Percentiles rank a stretch among this genome's conserved stretches.
phyloP scores from a whole-genome alignment of 2,329 filamentous ascomycete genomes.

The Venturia aucupariae region DNA sequence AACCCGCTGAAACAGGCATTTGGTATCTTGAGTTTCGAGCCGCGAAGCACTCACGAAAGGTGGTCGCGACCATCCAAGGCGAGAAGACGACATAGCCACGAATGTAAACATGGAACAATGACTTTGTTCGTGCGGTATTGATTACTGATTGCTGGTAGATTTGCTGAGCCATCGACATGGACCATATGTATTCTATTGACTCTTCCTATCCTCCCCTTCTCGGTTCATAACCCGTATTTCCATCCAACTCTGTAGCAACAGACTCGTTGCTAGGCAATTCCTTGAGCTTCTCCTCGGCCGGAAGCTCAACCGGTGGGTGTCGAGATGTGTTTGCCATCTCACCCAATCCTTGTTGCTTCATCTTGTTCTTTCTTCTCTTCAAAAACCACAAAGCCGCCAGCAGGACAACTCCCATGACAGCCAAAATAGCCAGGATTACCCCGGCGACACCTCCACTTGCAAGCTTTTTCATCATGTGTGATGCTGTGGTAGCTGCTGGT shows the following conservation, averaged over 20 bases:
- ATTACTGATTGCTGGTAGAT: too few species aligned
- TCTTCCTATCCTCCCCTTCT: not conserved
- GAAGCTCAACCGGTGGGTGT: not conserved
- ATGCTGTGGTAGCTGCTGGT: not conserved
- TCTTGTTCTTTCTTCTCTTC: not conserved
- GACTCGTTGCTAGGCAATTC: not conserved
- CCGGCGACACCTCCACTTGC: not conserved
- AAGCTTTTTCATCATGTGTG: not conserved
- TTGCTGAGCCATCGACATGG: not conserved
- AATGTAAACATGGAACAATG: not conserved
- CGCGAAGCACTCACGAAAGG: conserved; percentile 64
- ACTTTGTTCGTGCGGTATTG: too few species aligned
- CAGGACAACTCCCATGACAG: not conserved
- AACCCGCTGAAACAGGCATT: conserved; percentile 42
- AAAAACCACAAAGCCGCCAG: not conserved
- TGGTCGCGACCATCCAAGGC: conserved; percentile 91
- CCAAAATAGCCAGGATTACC: not conserved
- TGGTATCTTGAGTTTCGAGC: conserved; percentile 89
- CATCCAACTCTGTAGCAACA: not conserved
- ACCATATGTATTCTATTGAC: not conserved
- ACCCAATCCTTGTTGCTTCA: not conserved
- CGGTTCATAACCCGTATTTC: not conserved
- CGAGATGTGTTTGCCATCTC: not conserved
- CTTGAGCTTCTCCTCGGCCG: not conserved
- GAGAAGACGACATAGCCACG: conserved; percentile 43